Percentiles rank a stretch among this genome's conserved stretches.
Conservation (phyloP, 176 grass and related monocot species). For the Paspalum vaginatum region DNA sequence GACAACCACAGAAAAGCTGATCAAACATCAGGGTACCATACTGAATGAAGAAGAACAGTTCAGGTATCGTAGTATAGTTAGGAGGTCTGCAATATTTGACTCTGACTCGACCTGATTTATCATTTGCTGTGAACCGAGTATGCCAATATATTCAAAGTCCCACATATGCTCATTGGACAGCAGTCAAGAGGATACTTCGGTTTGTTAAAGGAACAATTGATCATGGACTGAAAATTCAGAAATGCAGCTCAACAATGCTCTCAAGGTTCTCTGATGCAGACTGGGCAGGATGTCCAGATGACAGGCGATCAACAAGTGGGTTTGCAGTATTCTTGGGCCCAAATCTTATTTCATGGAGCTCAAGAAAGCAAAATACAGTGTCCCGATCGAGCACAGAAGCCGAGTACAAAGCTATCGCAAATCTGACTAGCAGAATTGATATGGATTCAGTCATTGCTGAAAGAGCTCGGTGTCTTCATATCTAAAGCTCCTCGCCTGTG, state of each 20-base stretch:
- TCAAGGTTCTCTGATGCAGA: not conserved
- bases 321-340: not conserved
- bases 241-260: not conserved
- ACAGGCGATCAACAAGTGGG: not conserved
- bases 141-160: not conserved
- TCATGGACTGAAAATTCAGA: not conserved
- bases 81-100: not conserved
- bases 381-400: too few relatives aligned
- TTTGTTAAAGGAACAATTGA: not conserved
- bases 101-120: not conserved
- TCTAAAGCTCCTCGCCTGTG: not conserved
- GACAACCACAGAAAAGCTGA: not conserved
- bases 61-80: not conserved
- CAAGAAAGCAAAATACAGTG: not conserved
- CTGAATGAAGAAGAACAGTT: not conserved
- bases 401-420: not conserved
- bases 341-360: too few relatives aligned
- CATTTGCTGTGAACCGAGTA: not conserved
- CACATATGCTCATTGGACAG: not conserved
- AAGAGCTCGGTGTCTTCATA: not conserved
- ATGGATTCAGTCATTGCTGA: not conserved
- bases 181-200: not conserved
- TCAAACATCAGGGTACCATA: fast-evolving
- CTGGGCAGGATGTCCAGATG: not conserved
- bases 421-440: not conserved